Percentiles rank a stretch among this genome's conserved stretches.
These are phyloP conservation scores for Mycena vitilis DNA, from an alignment of 768 basidiomycete genomes.

Conservation along the genomic window DNA sequence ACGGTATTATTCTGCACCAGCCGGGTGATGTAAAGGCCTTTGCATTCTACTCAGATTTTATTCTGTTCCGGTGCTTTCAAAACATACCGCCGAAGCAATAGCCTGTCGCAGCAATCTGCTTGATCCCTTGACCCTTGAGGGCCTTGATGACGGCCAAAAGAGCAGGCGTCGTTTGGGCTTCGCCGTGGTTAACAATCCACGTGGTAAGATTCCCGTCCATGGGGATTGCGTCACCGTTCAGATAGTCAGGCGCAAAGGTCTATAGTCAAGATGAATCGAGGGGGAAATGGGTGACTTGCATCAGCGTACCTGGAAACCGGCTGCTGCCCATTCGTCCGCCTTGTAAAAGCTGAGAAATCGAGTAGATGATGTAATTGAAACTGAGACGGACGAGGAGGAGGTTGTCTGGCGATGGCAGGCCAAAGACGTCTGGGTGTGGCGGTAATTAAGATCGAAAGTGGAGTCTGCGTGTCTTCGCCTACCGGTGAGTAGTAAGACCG, in stretches of 20 bases:
- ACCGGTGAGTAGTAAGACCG: conserved; percentile 34
- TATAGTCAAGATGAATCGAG: not conserved
- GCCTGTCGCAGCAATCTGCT: conserved; percentile 47
- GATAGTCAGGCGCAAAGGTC: conserved; percentile 33
- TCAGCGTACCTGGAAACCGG: conserved; percentile 27
- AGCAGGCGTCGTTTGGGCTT: conserved; percentile 43
- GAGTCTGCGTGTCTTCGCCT: not conserved
- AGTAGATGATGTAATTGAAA: not conserved
- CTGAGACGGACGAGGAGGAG: conserved; percentile 14
- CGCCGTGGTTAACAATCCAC: conserved; percentile 48
- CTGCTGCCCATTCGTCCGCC: conserved; percentile 37
- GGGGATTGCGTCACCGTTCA: conserved; percentile 28
- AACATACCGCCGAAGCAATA: conserved; percentile 48
- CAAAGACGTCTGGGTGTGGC: conserved; percentile 28
- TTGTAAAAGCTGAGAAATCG: not conserved
- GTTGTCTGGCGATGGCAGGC: conserved; percentile 34
- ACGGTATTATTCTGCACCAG: conserved; percentile 34
- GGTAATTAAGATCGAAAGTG: not conserved
- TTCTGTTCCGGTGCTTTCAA: not conserved
- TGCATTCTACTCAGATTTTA: too few species aligned
- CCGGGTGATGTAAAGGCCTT: conserved; percentile 29
- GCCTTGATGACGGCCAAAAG: conserved; percentile 47
- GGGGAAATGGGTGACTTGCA: too few species aligned
- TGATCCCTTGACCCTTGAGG: conserved; percentile 50
- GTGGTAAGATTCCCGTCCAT: conserved; percentile 34